Base-by-base conservation (phyloP, 2,329 filamentous ascomycete species). In the Capronia epimyces region DNA sequence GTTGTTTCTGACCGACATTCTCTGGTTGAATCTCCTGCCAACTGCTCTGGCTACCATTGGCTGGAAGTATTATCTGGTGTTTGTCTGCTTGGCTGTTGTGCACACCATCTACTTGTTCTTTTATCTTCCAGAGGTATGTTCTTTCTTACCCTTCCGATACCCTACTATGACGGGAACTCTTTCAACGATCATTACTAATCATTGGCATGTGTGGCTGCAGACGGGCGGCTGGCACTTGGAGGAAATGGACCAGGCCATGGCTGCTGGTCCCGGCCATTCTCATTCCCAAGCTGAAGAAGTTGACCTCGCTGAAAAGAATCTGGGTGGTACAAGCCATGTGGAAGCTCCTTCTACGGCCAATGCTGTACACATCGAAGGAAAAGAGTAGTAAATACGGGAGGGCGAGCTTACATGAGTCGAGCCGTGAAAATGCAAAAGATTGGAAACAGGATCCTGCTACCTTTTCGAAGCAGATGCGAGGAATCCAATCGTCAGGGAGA, bases 31-130 rank as follows among this genome's bases (percentile, higher is more conserved):
- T 4, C 62, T 60, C 10, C 64, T 58, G 3, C 65, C 66, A 1
- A 64, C 65, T 15, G 66, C 64, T 4, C 46, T 66, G 16, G 56
- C 63, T 16, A 57, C 45, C 1, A 65, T 69, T 47, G 60, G 53
- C 7, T 69, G 66, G 66, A 66, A 61, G 49, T 68, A 66, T 50
- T 72, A 69, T 16, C 64, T 72, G n/a, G 67, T 69, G 8, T 53
- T 67, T 7, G 66, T 66, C 13, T 51, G 63, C 6, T 62, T 64
- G 10, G 65, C 60, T 1, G 53, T 62, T 2, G 49, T 64, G 9
- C 64, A 66, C 49, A 61, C 62, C n/a, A 47, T 60, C 6, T 59
- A 58, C 20, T 60, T 69, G 16, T 69, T 58, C 41, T 64, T 67
- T 37, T 48, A 65, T 18, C 68, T 65, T 44, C 67, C 65, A 0